phyloP scores from a whole-genome alignment of 352 stramenopile species.

The Phytophthora pseudosyringae region DNA sequence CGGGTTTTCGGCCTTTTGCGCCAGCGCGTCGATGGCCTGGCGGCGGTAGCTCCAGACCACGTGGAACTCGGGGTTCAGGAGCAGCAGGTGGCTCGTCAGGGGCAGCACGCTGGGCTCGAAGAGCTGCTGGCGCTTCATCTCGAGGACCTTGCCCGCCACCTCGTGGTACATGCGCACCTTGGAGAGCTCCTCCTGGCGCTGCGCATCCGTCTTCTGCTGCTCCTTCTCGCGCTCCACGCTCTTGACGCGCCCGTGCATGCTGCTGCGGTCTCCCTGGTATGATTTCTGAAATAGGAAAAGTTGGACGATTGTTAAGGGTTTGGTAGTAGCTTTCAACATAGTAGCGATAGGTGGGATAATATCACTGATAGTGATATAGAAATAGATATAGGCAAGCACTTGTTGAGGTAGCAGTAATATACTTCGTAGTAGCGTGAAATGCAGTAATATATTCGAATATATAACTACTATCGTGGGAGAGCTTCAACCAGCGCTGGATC shows the following conservation, averaged over 20 bases:
- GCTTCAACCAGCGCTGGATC: no score
- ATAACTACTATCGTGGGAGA: no score
- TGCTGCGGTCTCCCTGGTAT: not conserved
- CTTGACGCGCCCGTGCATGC: conserved; percentile 83
- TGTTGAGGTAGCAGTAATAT: no score
- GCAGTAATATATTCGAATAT: no score
- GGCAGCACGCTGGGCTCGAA: conserved; percentile 65
- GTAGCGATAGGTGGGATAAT: no score
- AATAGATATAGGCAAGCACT: no score
- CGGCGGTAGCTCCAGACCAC: conserved; percentile 97
- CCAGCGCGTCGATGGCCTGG: conserved; percentile 83
- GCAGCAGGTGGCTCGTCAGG: conserved; percentile 93
- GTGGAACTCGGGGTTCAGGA: conserved; percentile 97
- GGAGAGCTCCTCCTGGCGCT: conserved; percentile 66
- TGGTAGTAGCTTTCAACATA: no score
- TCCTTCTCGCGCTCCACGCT: conserved; percentile 79
- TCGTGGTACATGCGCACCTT: conserved; percentile 83
- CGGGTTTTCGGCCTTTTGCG: conserved; percentile 30
- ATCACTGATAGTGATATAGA: no score
- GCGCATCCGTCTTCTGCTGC: conserved; percentile 62
- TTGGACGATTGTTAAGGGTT: no score
- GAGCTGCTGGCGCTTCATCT: conserved; percentile 59
- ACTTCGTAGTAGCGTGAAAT: no score
- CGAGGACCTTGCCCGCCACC: conserved; percentile 72
- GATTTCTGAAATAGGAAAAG: no score